Base-by-base conservation (phyloP, 2,329 filamentous ascomycete species). In the Verticillium dahliae region DNA sequence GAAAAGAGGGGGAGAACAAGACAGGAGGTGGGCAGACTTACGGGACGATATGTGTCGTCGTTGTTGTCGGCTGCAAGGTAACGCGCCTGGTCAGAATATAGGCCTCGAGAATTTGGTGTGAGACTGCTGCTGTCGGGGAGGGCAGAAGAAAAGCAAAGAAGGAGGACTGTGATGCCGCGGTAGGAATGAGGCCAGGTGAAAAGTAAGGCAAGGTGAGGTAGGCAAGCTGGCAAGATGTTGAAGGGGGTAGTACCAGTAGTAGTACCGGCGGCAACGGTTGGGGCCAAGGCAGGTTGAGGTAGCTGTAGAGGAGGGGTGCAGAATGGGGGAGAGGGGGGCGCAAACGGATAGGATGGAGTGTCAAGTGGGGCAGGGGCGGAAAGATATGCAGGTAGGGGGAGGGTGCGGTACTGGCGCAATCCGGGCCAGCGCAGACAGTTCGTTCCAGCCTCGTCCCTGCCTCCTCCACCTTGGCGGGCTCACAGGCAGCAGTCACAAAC, bases 11-110 rank as follows among this genome's bases (percentile, higher is more conserved):
- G 33, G 13, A n/a, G 13, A 10, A n/a, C 4, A 56, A 18, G 9
- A 18, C 45, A 31, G 18, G 7, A 13, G 18, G 45, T 31, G 45
- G 45, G 18, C n/a, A 52, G 45, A 81, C 81, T 83, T 76, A 83
- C 84, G 71, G 83, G 82, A 74, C 84, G 82, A 74, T 86, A 86
- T 66, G 77, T 86, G 71, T 86, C 83, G 71, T 86, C 83, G 75
- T 81, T 81, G 69, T 81, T 80, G 70, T 86, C 84, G 73, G 84
- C 84, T 86, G 74, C 63, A 66, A 67, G 63, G 13, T 52, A 66
- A 63, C 63, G 65, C 11, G 38, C 27, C 27, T 34, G 31, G 52
- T 55, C 41, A 56, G 55, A 37, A 52, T 39, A 22, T 15, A 34
- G 34, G 27, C 22, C 37, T 33, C 35, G 27, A 10, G 7, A 41